phyloP scores from a whole-genome alignment of 805 yeast species.

The Wickerhamiella cacticola region DNA sequence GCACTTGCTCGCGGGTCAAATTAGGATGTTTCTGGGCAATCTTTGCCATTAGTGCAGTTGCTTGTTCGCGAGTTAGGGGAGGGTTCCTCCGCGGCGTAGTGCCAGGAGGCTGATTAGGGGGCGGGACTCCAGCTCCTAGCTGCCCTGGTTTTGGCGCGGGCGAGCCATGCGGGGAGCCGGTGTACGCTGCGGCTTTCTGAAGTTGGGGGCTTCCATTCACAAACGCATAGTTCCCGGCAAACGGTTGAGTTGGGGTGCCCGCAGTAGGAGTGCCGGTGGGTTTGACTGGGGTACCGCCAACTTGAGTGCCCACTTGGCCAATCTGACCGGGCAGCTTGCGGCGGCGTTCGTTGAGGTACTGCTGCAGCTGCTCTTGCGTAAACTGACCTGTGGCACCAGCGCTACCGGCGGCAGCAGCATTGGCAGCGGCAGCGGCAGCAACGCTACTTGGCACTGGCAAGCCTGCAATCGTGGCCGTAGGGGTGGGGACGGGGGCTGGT shows the following conservation, averaged over 20 bases:
- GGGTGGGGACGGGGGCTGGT: slow-evolving; percentile 14
- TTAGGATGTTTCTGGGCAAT: slow-evolving; percentile 20
- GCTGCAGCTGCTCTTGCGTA: slow-evolving; percentile 24
- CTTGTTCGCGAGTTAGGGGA: slow-evolving; percentile 18
- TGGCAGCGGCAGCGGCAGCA: slow-evolving; percentile 22
- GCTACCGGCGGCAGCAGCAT: slow-evolving; percentile 11
- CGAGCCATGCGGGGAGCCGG: slow-evolving; percentile 11
- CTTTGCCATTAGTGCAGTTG: slow-evolving; percentile 19
- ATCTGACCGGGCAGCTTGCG: slow-evolving; percentile 13
- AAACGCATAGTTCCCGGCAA: not conserved
- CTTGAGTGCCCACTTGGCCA: not conserved
- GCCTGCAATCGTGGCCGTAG: slow-evolving; percentile 21
- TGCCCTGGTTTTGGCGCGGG: slow-evolving; percentile 5
- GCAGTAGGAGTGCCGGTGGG: not conserved
- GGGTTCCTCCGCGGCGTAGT: slow-evolving; percentile 13
- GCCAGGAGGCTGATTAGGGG: not conserved
- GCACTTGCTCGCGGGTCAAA: slow-evolving; percentile 21
- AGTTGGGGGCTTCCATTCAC: not conserved
- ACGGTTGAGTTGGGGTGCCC: not conserved
- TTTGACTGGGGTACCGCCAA: not conserved
- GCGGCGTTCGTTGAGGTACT: slow-evolving; percentile 23
- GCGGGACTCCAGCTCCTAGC: slow-evolving; percentile 4
- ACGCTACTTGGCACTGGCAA: slow-evolving; percentile 23
- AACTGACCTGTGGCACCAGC: slow-evolving; percentile 7
- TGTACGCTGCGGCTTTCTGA: not conserved